phyloP scores from a whole-genome alignment of 805 yeast species.

The Barnettozyma botsteinii region DNA sequence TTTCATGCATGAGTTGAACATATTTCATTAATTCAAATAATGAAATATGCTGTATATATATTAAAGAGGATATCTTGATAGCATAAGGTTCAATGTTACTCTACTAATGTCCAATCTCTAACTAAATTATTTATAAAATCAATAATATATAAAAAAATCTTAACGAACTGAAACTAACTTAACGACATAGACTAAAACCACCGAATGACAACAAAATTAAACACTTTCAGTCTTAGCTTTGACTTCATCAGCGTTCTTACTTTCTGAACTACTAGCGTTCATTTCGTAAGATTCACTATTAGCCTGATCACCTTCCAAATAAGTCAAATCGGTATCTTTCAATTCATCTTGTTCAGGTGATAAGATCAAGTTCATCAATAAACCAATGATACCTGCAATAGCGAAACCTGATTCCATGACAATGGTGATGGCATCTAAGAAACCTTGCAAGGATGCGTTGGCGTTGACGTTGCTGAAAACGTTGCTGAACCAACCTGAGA shows the following conservation, averaged over 20 bases:
- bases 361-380: constrained; percentile 51
- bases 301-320: constrained; percentile 14
- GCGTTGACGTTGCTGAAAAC: constrained; percentile 62
- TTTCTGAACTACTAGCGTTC: constrained; percentile 10
- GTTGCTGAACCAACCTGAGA: constrained; percentile 56
- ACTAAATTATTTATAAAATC: no score
- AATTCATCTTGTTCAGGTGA: constrained; percentile 27
- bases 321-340: constrained; percentile 11
- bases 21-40: no score
- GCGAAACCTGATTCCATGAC: constrained; percentile 74
- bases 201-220: no score
- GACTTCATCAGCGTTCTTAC: background rate
- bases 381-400: constrained; percentile 58
- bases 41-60: no score
- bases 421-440: constrained; percentile 58
- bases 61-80: no score
- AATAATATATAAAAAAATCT: no score
- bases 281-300: constrained; percentile 12
- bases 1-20: no score
- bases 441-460: constrained; percentile 51
- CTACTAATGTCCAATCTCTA: no score
- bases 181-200: no score
- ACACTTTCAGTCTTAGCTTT: background rate
- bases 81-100: no score
- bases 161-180: no score